Base-by-base conservation (phyloP, 2,329 filamentous ascomycete species). In the Cercospora sp. region DNA sequence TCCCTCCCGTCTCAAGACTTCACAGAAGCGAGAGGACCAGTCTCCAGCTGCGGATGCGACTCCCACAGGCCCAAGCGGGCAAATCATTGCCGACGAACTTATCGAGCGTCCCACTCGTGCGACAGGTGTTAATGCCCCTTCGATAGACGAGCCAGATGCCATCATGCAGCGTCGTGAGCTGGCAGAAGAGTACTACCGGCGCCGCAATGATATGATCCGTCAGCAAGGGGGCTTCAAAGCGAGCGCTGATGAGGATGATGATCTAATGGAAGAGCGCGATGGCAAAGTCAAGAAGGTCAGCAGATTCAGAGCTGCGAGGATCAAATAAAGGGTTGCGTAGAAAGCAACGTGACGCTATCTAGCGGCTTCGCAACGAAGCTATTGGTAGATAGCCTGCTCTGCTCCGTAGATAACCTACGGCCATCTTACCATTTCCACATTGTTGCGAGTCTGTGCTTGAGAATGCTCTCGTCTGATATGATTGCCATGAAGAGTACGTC, bases 171-270 rank as follows among this genome's bases (percentile, higher is more conserved):
- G 91, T 63, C 89, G 91, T 70, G 91, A 97, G 78, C 89, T 97
- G 13, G 90, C 91, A 7, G 87, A 88, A 43, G 91, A 96, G 76
- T 97, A 97, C 79, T 91, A 97, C 78, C 89, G 88, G 55, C 85
- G 92, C 79, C 90, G 94, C 21, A 97, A 94, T 77, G 88, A 87
- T 75, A 89, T 96, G 80, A 93, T 97, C 64, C 88, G 93, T 73
- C 87, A 89, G 73, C 88, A 95, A 74, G 93, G 93, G 62, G 93
- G 93, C 3, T 97, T 97, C 78, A 81, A 91, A 74, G 74, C 78
- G 2, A 86, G 88, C 32, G 64, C 65, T 3, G 75, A 91, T 73
- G 77, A 80, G 9, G 86, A 88, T 66, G 87, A 93, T 68, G 89
- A 92, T 68, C 82, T 93, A 55, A 72, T 80, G 78, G 72, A 79